Conservation (phyloP, 306 rosid species). For the Cucumis hystrix region DNA sequence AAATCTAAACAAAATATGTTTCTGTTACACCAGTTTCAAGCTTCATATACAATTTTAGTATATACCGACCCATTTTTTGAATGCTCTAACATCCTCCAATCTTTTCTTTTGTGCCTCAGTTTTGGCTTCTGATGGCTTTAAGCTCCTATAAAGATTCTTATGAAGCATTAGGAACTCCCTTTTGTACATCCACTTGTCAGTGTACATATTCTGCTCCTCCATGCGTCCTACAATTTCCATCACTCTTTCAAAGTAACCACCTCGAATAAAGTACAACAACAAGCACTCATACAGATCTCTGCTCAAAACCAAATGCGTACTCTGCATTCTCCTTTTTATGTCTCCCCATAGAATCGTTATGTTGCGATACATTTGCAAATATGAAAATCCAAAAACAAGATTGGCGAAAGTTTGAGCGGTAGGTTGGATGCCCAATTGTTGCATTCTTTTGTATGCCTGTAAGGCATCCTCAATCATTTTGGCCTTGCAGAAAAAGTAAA, state of each 20-base stretch:
- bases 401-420: constrained; percentile 41
- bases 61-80: constrained; percentile 53
- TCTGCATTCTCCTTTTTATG: constrained; percentile 55
- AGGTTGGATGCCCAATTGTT: constrained; percentile 36
- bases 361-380: constrained; percentile 55
- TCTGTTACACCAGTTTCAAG: not conserved
- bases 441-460: constrained; percentile 63
- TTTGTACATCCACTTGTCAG: constrained; percentile 66
- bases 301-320: constrained; percentile 19
- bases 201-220: constrained; percentile 39
- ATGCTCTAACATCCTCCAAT: constrained; percentile 53
- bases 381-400: constrained; percentile 42
- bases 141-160: constrained; percentile 56
- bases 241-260: constrained; percentile 91
- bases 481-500: constrained; percentile 75
- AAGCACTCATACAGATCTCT: constrained; percentile 62
- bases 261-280: constrained; percentile 49
- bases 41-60: not conserved
- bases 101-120: constrained; percentile 69
- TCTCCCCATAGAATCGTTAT: constrained; percentile 82
- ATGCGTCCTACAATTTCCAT: constrained; percentile 63
- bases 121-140: constrained; percentile 50
- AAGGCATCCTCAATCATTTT: constrained; percentile 66
- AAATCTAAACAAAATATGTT: not conserved
- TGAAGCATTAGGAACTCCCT: constrained; percentile 61